Evolutionary conservation across 140 eudicot genomes (phyloP), one percentile per base, ranked within the genome.

Genomic region (Ambrosia hybrid): DNA sequence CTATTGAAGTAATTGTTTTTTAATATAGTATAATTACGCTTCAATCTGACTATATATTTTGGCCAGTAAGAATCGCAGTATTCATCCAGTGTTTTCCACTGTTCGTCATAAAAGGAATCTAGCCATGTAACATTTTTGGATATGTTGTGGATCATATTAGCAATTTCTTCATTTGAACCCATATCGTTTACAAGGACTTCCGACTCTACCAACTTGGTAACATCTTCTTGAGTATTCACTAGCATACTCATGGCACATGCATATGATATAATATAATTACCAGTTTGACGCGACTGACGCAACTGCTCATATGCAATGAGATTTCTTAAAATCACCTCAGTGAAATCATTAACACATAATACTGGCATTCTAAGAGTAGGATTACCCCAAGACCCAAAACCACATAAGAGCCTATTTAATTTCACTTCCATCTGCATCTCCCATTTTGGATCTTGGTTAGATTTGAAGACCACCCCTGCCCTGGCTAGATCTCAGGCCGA

Each of bases 381-480:
- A n/a, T n/a, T n/a, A n/a, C n/a, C n/a, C n/a, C n/a, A 73, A 49
- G 1, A 38, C 38, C 52, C 51, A 2, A 36, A 14, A 30, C 16
- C 56, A 11, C 41, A 36, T 37, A 4, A 36, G 26, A 6, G 4
- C 17, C 43, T 2, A 33, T 43, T 57, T 7, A 30, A 12, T 51
- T 68, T 51, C 5, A 68, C 53, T 9, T 68, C 62, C 49, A 68
- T 68, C 9, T 45, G 48, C 37, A 68, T n/a, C 9, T 6, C 6
- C 73, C 62, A 68, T 5, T 6, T 12, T 34, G 12, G 13, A 41
- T 59, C 60, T 10, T 6, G 1, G 26, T 58, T 57, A 12, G 68
- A 57, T 52, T 15, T 48, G 26, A 72, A 72, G 12, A 10, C 59
- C 9, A 72, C 69, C 45, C 77, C 77, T 3, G 57, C 77, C n/a